Evolutionary conservation across 441 rosid species (phyloP), one percentile per base, ranked within the genome.

Genomic region (Rhodomyrtus psidioides): DNA sequence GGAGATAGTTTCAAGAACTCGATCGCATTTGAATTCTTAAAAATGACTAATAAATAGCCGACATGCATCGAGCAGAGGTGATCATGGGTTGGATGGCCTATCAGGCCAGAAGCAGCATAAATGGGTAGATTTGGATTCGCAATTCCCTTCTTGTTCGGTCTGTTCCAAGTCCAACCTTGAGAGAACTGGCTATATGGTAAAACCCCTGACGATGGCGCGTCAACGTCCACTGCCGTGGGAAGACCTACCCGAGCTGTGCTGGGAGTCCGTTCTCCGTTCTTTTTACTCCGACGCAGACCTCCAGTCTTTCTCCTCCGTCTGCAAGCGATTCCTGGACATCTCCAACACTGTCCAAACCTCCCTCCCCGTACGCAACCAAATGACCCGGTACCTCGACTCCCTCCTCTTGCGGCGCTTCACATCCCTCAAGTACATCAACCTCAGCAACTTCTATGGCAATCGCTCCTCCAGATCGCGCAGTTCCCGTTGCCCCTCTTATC

Each of bases 181-280:
- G 46, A 44, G 46, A 44, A 7, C 46, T 44, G 46, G 49, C 46
- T 44, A 44, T 44, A 46, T 39, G n/a, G 5, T 39, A 5, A 5
- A 44, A 7, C 7, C 46, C 46, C 7, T 7, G n/a, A 44, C 46
- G 46, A 44, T 44, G 46, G 46, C 46, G 46, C 46, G 46, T 44
- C 46, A 44, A 44, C 46, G 46, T 44, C 46, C 46, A 9, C 46
- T 9, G 46, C 46, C 49, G 46, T 44, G 46, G 46, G 46, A 44
- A 44, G 46, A 44, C 46, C 46, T 44, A 9, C 46, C 46, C 46
- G 2, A 8, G 53, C 96, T 95, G 86, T 94, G 97, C 88, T 96
- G 98, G 98, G 98, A 95, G 83, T 55, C 89, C 86, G 91, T 96
- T 60, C 88, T 92, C 83, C 84, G 86, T 85, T 83, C 75, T 85